Evolutionary conservation across 495 filamentous ascomycete species (phyloP).

Genomic region (Xylaria scruposa): DNA sequence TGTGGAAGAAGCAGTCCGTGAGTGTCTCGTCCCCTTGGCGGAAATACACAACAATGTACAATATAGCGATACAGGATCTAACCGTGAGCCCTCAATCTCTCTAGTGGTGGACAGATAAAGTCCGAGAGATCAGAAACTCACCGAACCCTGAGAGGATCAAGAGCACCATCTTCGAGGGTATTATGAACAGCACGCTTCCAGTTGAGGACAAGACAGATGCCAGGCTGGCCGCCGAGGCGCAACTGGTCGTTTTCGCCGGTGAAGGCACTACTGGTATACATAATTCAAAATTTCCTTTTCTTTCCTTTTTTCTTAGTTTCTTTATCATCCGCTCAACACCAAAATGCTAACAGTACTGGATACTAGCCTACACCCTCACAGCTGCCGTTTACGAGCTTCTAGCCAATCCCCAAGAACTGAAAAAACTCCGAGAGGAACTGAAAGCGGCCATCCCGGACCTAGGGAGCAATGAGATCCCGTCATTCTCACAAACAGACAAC

Average conservation of each 20-base stretch:
- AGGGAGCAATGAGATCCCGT: background rate
- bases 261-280: background rate
- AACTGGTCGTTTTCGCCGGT: background rate
- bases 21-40: background rate
- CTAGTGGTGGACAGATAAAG: background rate
- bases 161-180: conserved; percentile 1
- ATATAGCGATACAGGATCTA: background rate
- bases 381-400: conserved; percentile 1
- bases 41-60: too few species aligned
- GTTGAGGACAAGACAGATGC: background rate
- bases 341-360: background rate
- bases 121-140: background rate
- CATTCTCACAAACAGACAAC: background rate
- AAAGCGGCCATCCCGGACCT: background rate
- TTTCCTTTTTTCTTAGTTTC: background rate
- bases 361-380: background rate
- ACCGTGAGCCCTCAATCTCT: background rate
- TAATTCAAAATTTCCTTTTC: background rate
- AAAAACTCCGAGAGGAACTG: background rate
- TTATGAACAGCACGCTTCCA: background rate
- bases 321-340: background rate
- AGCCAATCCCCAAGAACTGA: background rate
- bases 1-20: background rate
- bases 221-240: background rate
- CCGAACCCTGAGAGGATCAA: background rate